Conservation (phyloP, 306 rosid species). For the Cicer cuneatum region DNA sequence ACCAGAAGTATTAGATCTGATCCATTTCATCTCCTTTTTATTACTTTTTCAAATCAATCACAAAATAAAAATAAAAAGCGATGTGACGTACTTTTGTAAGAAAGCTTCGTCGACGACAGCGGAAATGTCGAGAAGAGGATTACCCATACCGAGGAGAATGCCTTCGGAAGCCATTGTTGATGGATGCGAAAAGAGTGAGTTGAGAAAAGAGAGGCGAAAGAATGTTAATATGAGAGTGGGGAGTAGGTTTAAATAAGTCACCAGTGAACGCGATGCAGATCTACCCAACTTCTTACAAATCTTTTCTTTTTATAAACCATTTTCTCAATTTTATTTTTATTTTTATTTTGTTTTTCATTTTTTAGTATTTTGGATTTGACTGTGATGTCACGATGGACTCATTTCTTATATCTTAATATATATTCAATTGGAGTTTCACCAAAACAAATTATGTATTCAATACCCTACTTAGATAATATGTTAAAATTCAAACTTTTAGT, state of each 20-base stretch:
- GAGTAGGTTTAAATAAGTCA: slow-evolving; percentile 7
- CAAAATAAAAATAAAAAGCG: background rate
- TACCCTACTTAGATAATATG: too few relatives aligned
- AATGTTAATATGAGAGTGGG: background rate
- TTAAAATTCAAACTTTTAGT: too few relatives aligned
- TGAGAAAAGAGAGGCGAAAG: background rate
- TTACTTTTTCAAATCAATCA: background rate
- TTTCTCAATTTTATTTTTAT: background rate
- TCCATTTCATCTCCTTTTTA: background rate
- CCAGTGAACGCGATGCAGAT: slow-evolving; percentile 39
- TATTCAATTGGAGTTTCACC: too few relatives aligned
- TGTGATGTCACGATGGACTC: background rate
- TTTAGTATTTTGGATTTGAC: background rate
- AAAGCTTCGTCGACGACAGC: slow-evolving; percentile 73
- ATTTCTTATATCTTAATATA: too few relatives aligned
- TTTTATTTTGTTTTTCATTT: background rate
- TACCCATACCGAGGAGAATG: slow-evolving; percentile 86
- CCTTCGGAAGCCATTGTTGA: slow-evolving; percentile 68
- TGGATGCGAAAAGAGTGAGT: background rate
- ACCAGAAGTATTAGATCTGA: slow-evolving; percentile 35
- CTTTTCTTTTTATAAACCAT: slow-evolving; percentile 16
- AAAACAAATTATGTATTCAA: too few relatives aligned
- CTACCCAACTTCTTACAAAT: background rate
- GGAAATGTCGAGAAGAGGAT: slow-evolving; percentile 90
- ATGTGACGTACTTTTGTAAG: slow-evolving; percentile 59